These are phyloP conservation scores for Heritiera fomes DNA, from an alignment of 345 rosid genomes.

Conservation along the genomic window DNA sequence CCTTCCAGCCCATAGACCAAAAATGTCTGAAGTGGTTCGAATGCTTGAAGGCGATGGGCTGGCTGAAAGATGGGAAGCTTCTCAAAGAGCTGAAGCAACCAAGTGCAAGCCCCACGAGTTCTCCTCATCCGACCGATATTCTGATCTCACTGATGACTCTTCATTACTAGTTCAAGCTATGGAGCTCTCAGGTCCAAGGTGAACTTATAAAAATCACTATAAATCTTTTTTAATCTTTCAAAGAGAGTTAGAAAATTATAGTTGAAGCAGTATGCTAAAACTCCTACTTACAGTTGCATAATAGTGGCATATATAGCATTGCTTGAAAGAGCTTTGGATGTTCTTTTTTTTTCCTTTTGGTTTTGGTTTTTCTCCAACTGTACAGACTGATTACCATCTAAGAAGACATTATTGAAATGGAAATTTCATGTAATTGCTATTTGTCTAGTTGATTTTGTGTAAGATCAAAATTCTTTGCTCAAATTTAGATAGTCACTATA, in stretches of 20 bases:
- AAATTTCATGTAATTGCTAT: conserved; percentile 16
- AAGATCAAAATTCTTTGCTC: neutral
- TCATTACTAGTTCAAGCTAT: conserved; percentile 86
- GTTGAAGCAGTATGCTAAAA: conserved; percentile 21
- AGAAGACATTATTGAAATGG: conserved; percentile 22
- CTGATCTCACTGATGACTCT: conserved; percentile 96
- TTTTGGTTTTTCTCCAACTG: conserved; percentile 24
- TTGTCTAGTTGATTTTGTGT: neutral
- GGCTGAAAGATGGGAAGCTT: conserved; percentile 97
- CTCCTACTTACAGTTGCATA: conserved; percentile 18
- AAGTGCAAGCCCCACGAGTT: conserved; percentile 66
- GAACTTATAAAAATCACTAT: conserved; percentile 26
- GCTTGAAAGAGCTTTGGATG: conserved; percentile 21
- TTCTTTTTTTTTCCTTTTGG: neutral
- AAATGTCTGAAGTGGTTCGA: conserved; percentile 91
- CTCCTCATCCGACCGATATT: conserved; percentile 84
- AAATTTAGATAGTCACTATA: neutral
- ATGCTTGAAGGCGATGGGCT: conserved; percentile 99
- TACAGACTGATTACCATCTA: conserved; percentile 32
- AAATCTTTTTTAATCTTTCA: neutral
- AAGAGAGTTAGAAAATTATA: conserved; percentile 20
- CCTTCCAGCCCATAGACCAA: conserved; percentile 83
- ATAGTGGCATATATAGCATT: conserved; percentile 27
- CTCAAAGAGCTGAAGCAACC: conserved; percentile 66
- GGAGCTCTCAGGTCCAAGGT: conserved; percentile 98